Conservation (phyloP, 139 green algal species). For the Chlorella sorokiniana region DNA sequence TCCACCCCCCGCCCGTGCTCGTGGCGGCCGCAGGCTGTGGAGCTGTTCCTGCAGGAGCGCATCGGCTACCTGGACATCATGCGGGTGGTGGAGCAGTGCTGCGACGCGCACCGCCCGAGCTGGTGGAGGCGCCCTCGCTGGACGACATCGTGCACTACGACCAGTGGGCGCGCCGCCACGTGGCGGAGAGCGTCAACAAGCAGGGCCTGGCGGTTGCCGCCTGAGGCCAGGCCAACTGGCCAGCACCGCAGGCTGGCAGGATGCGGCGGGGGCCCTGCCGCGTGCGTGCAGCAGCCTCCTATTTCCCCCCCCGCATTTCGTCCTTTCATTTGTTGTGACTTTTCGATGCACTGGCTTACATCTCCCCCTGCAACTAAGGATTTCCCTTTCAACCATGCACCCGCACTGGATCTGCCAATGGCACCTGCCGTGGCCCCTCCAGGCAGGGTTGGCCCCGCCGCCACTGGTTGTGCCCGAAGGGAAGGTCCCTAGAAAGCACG, state of each 20-base stretch:
- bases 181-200: conserved; percentile 31
- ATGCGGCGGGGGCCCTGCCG: no score
- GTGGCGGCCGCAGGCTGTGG: conserved; percentile 73
- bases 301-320: background rate
- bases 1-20: background rate
- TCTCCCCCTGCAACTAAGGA: background rate
- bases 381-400: no score
- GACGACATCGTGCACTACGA: conserved; percentile 98
- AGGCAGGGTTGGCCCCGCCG: no score
- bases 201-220: conserved; percentile 18
- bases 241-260: background rate
- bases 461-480: no score
- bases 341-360: background rate
- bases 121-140: conserved; percentile 72
- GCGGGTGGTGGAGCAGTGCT: conserved; percentile 88
- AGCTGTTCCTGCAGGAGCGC: conserved; percentile 95
- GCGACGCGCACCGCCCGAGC: conserved; percentile 85
- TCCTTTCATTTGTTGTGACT: background rate
- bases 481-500: no score
- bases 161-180: conserved; percentile 83
- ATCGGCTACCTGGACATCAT: conserved; percentile 96
- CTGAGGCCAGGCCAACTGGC: background rate
- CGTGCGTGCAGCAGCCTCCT: no score
- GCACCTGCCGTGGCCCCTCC: no score
- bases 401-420: no score